Evolutionary conservation across 1,284 basidiomycete genomes (phyloP).

Genomic region (Puccinia triticina): DNA sequence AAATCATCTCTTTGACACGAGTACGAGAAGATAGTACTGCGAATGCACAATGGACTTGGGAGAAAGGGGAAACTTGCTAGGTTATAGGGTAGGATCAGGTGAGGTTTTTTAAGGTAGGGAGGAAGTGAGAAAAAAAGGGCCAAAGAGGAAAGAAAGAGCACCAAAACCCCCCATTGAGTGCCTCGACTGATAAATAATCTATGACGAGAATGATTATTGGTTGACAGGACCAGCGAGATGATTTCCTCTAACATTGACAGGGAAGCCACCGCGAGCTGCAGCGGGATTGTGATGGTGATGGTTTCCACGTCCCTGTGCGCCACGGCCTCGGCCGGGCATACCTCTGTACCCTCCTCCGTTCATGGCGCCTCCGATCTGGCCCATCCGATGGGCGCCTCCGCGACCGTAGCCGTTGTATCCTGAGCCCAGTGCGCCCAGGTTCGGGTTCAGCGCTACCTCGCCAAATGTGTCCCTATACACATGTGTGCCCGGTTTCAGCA

Average conservation of each 20-base stretch:
- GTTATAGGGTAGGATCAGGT: too few relatives aligned
- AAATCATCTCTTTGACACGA: too few relatives aligned
- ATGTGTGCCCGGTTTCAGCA: too few relatives aligned
- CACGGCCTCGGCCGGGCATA: conserved; percentile 7
- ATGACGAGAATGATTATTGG: too few relatives aligned
- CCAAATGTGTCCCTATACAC: conserved; percentile 42
- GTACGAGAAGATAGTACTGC: too few relatives aligned
- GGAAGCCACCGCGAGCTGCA: not conserved
- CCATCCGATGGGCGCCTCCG: conserved; percentile 32
- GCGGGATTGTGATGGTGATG: not conserved
- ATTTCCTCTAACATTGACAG: not conserved
- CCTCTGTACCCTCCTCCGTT: conserved; percentile 4
- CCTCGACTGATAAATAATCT: too few relatives aligned
- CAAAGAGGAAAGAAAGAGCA: too few relatives aligned
- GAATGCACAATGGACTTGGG: too few relatives aligned
- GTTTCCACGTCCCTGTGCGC: conserved; percentile 7
- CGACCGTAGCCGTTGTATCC: conserved; percentile 49
- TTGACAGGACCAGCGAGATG: not conserved
- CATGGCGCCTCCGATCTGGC: conserved; percentile 9
- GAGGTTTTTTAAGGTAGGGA: too few relatives aligned
- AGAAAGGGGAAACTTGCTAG: too few relatives aligned
- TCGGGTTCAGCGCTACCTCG: conserved; percentile 45
- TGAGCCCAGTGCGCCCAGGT: conserved; percentile 45
- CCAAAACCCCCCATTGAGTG: too few relatives aligned
- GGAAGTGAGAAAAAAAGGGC: too few relatives aligned